A percentile compares a stretch with the other conserved stretches of the same genome.
Evolutionary conservation across 441 rosid genomes (phyloP).

Genomic region (Eruca vesicaria): DNA sequence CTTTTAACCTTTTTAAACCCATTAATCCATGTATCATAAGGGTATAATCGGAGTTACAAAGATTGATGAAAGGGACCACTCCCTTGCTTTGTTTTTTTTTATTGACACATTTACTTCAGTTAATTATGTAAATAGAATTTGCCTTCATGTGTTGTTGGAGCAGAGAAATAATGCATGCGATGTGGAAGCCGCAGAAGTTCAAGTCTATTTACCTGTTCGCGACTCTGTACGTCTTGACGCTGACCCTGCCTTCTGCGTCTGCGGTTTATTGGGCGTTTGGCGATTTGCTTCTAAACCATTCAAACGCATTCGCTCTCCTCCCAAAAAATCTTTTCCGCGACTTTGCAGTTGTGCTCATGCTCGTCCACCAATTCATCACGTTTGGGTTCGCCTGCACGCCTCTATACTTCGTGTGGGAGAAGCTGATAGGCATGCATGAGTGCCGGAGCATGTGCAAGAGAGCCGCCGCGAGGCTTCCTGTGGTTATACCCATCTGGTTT

Average conservation of each 20-base stretch:
- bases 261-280: conserved; percentile 84
- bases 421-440: conserved; percentile 52
- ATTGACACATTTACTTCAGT: not conserved
- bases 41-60: conserved; percentile 8
- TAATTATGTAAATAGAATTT: not conserved
- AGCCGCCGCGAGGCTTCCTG: conserved; percentile 64
- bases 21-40: conserved; percentile 12
- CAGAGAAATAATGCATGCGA: conserved; percentile 79
- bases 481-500: conserved; percentile 70
- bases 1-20: conserved; percentile 34
- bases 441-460: conserved; percentile 65
- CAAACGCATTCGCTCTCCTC: conserved; percentile 66
- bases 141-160: not conserved
- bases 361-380: conserved; percentile 71
- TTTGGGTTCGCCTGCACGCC: conserved; percentile 77
- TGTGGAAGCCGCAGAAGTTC: conserved; percentile 82
- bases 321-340: conserved; percentile 53
- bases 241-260: conserved; percentile 65
- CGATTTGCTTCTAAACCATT: conserved; percentile 66
- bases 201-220: conserved; percentile 63
- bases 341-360: conserved; percentile 67
- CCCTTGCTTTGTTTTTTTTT: not conserved
- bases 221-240: conserved; percentile 61
- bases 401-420: conserved; percentile 44
- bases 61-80: conserved; percentile 16